Base-by-base conservation (phyloP, 805 yeast species). In the Babjeviella inositovora region DNA sequence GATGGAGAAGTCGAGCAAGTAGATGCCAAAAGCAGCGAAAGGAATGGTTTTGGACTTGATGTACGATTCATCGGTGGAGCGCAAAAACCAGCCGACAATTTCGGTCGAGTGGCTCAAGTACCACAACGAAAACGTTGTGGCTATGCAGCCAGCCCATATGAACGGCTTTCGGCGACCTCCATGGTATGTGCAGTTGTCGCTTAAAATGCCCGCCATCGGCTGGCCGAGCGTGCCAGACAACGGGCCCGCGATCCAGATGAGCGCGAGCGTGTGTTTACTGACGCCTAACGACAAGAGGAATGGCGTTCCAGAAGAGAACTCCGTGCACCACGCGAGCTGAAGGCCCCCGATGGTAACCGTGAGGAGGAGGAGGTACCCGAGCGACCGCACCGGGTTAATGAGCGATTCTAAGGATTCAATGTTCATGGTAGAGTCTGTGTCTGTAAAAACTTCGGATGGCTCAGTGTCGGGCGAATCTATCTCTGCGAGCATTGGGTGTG, bases 221-320 rank as follows among this genome's bases (percentile, higher is more conserved):
- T 70, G 79, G 1, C 74, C 74, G 12, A 70, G 31, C 1, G 71
- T 54, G 1, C 79, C 79, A 8, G 72, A 61, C 9, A 69, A 34
- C 1, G 80, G 79, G 2, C 79, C 76, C 1, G 76, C 75, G 12
- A 70, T 54, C 80, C 79, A 70, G 4, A 70, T 59, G 21, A 70
- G 43, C 5, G 74, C 68, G 32, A 70, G 40, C 1, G 55, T 34
- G 12, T 63, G 57, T 33, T 67, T 69, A 2, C 75, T 60, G 22
- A 70, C 47, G 4, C 79, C 79, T n/a, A 70, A 43, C 1, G 72
- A 64, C n/a, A 69, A 41, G 9, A 70, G 38, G 32, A 59, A 69
- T 1, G 76, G 72, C 4, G 71, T 68, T 3, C 74, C 74, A 31
- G 68, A 70, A 4, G 71, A 58, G 34, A 70, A 70, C 39, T 70